Base-by-base conservation (phyloP, 2,329 filamentous ascomycete species). In the Hypoxylon sp. region DNA sequence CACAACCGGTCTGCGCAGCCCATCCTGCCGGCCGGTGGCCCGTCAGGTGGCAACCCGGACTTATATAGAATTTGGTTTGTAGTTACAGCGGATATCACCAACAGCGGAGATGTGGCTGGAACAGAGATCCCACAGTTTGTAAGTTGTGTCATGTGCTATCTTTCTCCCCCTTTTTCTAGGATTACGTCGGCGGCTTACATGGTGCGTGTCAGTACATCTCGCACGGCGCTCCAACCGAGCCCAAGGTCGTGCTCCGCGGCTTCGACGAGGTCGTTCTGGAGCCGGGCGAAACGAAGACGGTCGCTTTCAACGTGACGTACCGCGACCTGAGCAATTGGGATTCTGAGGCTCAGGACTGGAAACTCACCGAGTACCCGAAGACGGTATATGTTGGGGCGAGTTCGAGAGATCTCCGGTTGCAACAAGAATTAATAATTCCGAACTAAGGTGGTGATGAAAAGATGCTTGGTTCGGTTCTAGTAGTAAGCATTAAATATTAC, bases 281-380 rank as follows among this genome's bases (percentile, higher is more conserved):
- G 11, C 84, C 91, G 0, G 92, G 91, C 13, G 77, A 88, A 77
- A 87, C 83, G 54, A 82, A 81, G 11, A 87, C 83, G 0, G 95
- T 95, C 78, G 82, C 77, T 1, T 89, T 87, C 0, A 85, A 89
- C 39, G 78, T 97, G 62, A 93, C 88, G 13, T 85, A 93, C 43
- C 87, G 92, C 56, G 94, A 97, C 74, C 71, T 97, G 59, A 93
- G 90, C 74, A 95, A 93, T 80, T 97, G 94, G 94, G 91, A 97
- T 69, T 79, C 85, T 0, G 82, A 76, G 1, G 76, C 80, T 6
- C 93, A 97, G 82, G 89, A 97, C 81, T 97, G 94, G 93, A 85
- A 92, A 34, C 70, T 87, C 5, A 84, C 78, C 7, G 70, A 77
- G 26, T 73, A 78, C 32, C 72, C 79, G 51, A 87, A 87, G 80